These are phyloP conservation scores for Acacia crassicarpa DNA, from an alignment of 306 rosid genomes.

Conservation along the genomic window DNA sequence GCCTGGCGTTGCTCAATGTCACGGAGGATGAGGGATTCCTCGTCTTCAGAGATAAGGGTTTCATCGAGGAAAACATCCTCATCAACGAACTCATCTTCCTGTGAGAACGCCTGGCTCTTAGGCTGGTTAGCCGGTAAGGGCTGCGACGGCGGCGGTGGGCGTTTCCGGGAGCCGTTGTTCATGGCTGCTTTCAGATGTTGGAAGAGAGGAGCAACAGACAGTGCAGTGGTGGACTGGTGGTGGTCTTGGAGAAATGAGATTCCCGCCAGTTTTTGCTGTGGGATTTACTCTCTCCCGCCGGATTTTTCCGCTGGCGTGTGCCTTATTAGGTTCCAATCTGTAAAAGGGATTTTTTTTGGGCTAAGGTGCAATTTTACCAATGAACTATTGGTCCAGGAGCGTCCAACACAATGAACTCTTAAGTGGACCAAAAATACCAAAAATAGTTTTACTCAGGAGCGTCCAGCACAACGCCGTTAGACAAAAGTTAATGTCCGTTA, in stretches of 20 bases:
- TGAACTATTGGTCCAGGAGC: too few species aligned
- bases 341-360: too few species aligned
- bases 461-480: too few species aligned
- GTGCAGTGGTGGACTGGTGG: background rate
- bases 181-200: constrained; percentile 28
- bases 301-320: constrained; percentile 37
- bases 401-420: too few species aligned
- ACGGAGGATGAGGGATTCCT: constrained; percentile 78
- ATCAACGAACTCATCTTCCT: constrained; percentile 85
- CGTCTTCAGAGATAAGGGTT: constrained; percentile 67
- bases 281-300: background rate
- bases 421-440: too few species aligned
- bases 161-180: constrained; percentile 57
- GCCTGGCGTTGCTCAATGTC: constrained; percentile 80
- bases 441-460: too few species aligned
- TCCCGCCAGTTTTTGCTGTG: constrained; percentile 61
- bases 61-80: constrained; percentile 86
- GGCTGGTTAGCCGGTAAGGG: constrained; percentile 51
- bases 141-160: constrained; percentile 49
- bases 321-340: background rate
- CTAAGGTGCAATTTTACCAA: too few species aligned
- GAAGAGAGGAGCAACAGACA: background rate
- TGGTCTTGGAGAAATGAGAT: background rate
- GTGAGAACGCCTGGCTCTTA: constrained; percentile 53
- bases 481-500: too few species aligned